Evolutionary conservation across 768 basidiomycete species (phyloP).

Genomic region (Dacryopinax primogenitus): DNA sequence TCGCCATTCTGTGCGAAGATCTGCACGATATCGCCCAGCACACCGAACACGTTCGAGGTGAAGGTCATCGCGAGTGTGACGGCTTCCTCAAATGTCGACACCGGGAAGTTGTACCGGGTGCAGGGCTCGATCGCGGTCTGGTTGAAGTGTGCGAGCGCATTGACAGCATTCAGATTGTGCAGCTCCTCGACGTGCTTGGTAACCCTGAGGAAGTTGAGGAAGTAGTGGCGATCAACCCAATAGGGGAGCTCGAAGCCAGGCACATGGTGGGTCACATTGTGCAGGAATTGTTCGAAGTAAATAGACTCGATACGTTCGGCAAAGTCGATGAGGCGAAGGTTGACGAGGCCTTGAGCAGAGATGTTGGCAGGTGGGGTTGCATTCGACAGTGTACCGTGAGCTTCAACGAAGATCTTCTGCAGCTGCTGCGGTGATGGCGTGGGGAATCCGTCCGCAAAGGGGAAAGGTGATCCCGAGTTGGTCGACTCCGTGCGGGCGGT

Average conservation of each 20-base stretch:
- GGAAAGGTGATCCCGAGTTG: not conserved
- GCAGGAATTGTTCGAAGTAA: not conserved
- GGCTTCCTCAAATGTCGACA: conserved; percentile 6
- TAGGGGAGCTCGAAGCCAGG: not conserved
- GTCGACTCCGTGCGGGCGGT: not conserved
- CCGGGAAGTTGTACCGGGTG: conserved; percentile 11
- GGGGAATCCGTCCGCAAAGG: not conserved
- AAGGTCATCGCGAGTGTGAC: conserved; percentile 12
- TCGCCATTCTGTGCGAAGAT: conserved; percentile 1
- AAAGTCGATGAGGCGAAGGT: not conserved
- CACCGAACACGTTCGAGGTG: conserved; percentile 13
- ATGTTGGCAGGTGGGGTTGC: not conserved
- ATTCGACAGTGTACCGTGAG: not conserved
- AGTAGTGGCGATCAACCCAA: not conserved
- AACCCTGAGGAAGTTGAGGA: not conserved
- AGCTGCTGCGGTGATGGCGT: not conserved
- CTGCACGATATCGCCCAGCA: conserved; percentile 10
- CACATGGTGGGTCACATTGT: not conserved
- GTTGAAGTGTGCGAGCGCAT: not conserved
- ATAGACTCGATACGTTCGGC: not conserved
- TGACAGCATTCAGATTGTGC: not conserved
- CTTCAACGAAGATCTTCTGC: not conserved
- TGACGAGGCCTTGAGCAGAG: not conserved
- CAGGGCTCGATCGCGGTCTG: not conserved
- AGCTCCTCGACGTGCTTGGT: not conserved